Conservation (phyloP, 148 eudicot species). For the Rhododendron kiyosumense region DNA sequence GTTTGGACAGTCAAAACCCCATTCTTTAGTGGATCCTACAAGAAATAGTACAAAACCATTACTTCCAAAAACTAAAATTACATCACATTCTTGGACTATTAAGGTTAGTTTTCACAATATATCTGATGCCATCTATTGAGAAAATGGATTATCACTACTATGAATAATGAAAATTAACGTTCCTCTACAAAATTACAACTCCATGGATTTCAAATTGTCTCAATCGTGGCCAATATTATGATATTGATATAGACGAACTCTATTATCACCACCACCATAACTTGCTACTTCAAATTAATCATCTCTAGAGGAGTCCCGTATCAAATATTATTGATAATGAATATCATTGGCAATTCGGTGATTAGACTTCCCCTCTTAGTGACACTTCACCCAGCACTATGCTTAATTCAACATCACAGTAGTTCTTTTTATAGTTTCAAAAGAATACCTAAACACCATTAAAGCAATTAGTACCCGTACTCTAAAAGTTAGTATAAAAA, state of each 20-base stretch:
- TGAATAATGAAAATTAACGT: not conserved
- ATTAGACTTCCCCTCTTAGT: not conserved
- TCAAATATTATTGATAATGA: not conserved
- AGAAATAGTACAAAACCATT: not conserved
- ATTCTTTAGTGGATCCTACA: conserved; percentile 68
- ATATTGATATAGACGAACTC: not conserved
- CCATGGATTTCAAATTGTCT: not conserved
- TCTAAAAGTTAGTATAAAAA: not conserved
- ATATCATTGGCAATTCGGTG: not conserved
- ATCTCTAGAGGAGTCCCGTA: not conserved
- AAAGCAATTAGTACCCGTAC: not conserved
- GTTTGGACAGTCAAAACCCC: conserved; percentile 62
- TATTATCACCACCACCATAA: not conserved
- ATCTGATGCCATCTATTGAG: not conserved
- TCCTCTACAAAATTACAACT: not conserved
- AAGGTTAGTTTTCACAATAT: not conserved
- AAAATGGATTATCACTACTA: not conserved
- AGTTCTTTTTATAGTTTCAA: not conserved
- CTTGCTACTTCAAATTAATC: not conserved
- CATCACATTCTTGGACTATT: not conserved
- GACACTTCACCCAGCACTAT: not conserved
- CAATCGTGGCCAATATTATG: not conserved
- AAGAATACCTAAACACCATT: not conserved
- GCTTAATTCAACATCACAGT: not conserved
- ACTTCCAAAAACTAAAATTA: not conserved